Conservation (phyloP, 2,329 filamentous ascomycete species). For the Fusarium redolens region DNA sequence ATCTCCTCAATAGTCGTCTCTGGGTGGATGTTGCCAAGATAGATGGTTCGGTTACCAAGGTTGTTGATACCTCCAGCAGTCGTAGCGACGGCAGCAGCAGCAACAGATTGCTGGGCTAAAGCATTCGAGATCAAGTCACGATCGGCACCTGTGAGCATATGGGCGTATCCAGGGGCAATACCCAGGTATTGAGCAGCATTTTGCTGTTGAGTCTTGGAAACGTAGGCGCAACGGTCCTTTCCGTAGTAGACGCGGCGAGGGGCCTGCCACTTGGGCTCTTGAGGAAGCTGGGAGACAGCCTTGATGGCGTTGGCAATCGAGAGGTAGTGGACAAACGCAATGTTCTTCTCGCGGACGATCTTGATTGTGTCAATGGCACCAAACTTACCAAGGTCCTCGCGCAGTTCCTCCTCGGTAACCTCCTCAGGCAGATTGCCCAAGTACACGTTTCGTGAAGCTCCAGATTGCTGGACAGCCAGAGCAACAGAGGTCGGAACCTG, state of each 20-base stretch:
- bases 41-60: constrained; percentile 95
- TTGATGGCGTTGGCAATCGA: constrained; percentile 99
- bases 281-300: constrained; percentile 93
- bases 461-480: constrained; percentile 96
- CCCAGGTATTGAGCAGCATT: constrained; percentile 98
- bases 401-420: constrained; percentile 88
- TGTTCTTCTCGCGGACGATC: constrained; percentile 96
- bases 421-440: constrained; percentile 93
- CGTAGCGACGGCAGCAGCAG: constrained; percentile 94
- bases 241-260: constrained; percentile 97
- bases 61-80: constrained; percentile 98
- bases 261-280: constrained; percentile 96
- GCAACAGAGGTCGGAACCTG: constrained; percentile 97
- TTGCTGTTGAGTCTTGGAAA: constrained; percentile 99
- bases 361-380: constrained; percentile 97
- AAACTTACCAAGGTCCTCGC: constrained; percentile 95
- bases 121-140: constrained; percentile 97
- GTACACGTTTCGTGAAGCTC: constrained; percentile 96
- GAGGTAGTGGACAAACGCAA: constrained; percentile 96
- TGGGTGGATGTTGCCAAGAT: constrained; percentile 97
- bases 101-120: constrained; percentile 95
- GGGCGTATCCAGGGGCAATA: constrained; percentile 95
- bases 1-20: constrained; percentile 99
- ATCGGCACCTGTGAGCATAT: constrained; percentile 95
- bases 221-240: constrained; percentile 97